Evolutionary conservation across 805 yeast genomes (phyloP), one percentile per base, ranked within the genome.

Genomic region (Candida lessepsii): DNA sequence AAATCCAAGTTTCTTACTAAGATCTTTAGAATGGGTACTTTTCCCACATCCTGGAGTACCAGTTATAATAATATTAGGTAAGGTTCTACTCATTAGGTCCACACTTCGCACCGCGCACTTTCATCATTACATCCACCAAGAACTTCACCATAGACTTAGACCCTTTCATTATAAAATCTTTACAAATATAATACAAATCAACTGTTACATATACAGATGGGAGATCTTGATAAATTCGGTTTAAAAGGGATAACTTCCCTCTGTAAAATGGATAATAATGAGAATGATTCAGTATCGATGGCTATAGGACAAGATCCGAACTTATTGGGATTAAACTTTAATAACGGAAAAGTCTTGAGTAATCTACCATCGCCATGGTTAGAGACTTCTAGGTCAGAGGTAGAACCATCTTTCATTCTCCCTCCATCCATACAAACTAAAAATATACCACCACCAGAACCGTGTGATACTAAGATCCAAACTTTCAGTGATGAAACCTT

Each of bases 21-120:
- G 31, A 14, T 32, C 38, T 5, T 72, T 80, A n/a, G 80, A 71
- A 57, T 86, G 95, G 13, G 87, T 78, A 1, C 93, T 75, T 53
- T 87, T 87, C 9, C 96, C 96, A 46, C 93, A 83, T 0, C 95
- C 91, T 17, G 99, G 99, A 3, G 98, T 91, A 3, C 99, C 99
- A 2, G 98, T 93, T 34, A 93, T 76, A 28, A 93, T 77, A 29
- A 93, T 81, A 60, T 93, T 93, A 7, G 96, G 83, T 19, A 63
- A 50, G 26, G 47, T 54, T 54, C 75, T 64, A 18, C 7, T 29
- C 17, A 4, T n/a, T 28, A 25, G 27, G 5, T 29, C 5, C 32
- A 30, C 14, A 8, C 38, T 38, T 40, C 35, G 50, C 44, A 30
- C 13, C 7, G 9, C 19, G 23, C 14, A 34, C 16, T 27, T 2